Evolutionary conservation across 768 basidiomycete genomes (phyloP).

Genomic region (Termitomyces sp.): DNA sequence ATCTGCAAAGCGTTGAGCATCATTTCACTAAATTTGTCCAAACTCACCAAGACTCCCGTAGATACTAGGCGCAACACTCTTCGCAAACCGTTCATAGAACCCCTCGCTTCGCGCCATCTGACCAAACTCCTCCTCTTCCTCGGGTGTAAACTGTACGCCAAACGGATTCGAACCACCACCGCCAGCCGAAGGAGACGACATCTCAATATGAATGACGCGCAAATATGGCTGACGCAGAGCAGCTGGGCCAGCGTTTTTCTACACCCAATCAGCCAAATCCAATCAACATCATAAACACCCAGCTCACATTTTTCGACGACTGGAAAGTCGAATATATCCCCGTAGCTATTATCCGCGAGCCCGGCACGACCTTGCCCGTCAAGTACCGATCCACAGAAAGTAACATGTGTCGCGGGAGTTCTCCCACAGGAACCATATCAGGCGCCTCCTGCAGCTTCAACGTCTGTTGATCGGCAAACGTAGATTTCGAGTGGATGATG

Average conservation of each 20-base stretch:
- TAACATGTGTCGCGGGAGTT: slow-evolving; percentile 92
- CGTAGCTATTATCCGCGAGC: slow-evolving; percentile 91
- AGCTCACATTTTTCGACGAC: slow-evolving; percentile 73
- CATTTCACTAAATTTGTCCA: too few relatives aligned
- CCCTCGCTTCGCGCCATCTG: slow-evolving; percentile 85
- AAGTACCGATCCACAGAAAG: slow-evolving; percentile 88
- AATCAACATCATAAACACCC: background rate
- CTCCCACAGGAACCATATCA: slow-evolving; percentile 99
- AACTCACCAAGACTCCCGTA: slow-evolving; percentile 85
- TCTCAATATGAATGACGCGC: slow-evolving; percentile 87
- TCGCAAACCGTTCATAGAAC: slow-evolving; percentile 92
- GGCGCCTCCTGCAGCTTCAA: slow-evolving; percentile 98
- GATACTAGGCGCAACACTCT: slow-evolving; percentile 95
- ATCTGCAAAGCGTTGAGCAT: slow-evolving; percentile 47
- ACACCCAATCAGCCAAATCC: background rate
- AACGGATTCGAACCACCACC: slow-evolving; percentile 78
- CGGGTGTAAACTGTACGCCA: slow-evolving; percentile 84
- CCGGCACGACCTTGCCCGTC: slow-evolving; percentile 91
- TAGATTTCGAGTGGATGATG: slow-evolving; percentile 91
- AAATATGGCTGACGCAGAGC: slow-evolving; percentile 94
- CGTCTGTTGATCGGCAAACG: slow-evolving; percentile 93
- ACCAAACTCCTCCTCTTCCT: slow-evolving; percentile 96
- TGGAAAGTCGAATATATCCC: slow-evolving; percentile 98
- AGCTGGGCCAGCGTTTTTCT: slow-evolving; percentile 82
- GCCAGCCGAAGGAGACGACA: slow-evolving; percentile 74